Base-by-base conservation (phyloP, 164 flowering plant species). In the Litsea cubeba region DNA sequence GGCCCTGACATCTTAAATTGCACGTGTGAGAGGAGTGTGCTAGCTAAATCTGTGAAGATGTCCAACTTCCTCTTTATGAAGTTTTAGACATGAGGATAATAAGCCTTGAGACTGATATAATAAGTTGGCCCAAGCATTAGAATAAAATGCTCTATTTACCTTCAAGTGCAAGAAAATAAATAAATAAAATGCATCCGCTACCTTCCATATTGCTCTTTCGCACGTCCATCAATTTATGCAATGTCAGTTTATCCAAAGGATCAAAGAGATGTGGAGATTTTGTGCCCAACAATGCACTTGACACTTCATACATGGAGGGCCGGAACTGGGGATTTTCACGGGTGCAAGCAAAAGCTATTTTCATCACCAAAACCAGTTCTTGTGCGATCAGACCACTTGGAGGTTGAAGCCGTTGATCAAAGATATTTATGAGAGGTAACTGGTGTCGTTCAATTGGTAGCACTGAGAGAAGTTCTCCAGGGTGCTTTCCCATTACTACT, bases 341-440 rank as follows among this genome's bases (percentile, higher is more conserved):
- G 17, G 65, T 50, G 57, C 79, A 76, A 28, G 71, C 63, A 71
- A 79, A 62, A 22, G 81, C 79, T 6, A 79, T 11, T 62, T 26
- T 57, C 68, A 73, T 65, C 11, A 14, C 51, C 3, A 28, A 50
- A 65, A 28, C 72, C 65, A 79, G n/a, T n/a, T 76, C 74, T 58
- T 73, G 50, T 3, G 68, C 76, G 30, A 70, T 62, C 11, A 24
- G 1, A 28, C 71, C 63, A 1, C 69, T 65, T 30, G 81, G 81
- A 24, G 62, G 54, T n/a, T 50, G 74, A 63, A 79, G 81, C 14
- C 76, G 65, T 12, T 73, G 71, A 67, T 79, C 81, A 20, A 76
- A 65, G 8, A 20, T 62, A 30, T 20, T 63, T n/a, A 23, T 18
- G 1, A 72, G 68, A 32, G 62, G 76, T 25, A 58, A 6, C 40